These are phyloP conservation scores for Amanita rimosa DNA, from an alignment of 768 basidiomycete genomes.

Conservation along the genomic window DNA sequence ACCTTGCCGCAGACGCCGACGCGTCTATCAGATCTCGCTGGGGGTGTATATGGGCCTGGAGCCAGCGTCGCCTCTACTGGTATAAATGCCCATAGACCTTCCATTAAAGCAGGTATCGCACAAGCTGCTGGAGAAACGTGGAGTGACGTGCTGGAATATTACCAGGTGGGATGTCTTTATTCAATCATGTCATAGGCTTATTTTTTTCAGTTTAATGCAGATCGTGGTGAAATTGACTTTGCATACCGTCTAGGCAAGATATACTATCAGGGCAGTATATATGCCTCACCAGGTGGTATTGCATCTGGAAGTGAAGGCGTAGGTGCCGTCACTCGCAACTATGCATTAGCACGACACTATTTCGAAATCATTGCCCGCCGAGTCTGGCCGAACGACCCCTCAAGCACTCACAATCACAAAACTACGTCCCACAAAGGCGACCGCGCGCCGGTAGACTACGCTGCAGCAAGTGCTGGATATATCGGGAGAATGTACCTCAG, in stretches of 20 bases:
- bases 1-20: constrained; percentile 77
- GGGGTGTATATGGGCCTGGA: constrained; percentile 92
- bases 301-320: constrained; percentile 88
- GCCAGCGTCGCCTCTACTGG: constrained; percentile 91
- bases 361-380: constrained; percentile 76
- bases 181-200: not conserved
- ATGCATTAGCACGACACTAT: constrained; percentile 64
- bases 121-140: constrained; percentile 88
- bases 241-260: constrained; percentile 92
- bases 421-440: constrained; percentile 38
- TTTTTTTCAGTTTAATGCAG: constrained; percentile 74
- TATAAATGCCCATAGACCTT: constrained; percentile 54
- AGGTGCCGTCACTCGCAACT: constrained; percentile 77
- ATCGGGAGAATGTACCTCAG: constrained; percentile 90
- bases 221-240: constrained; percentile 81
- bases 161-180: constrained; percentile 39
- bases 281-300: constrained; percentile 66
- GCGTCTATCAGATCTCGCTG: constrained; percentile 78
- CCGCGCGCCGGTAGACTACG: constrained; percentile 41
- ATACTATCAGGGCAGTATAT: constrained; percentile 93
- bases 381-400: constrained; percentile 80
- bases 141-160: constrained; percentile 89
- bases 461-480: constrained; percentile 76
- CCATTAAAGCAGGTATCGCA: constrained; percentile 75
- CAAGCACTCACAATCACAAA: constrained; percentile 36